Evolutionary conservation across 176 grass and related monocot species (phyloP), one percentile per base, ranked within the genome.

Genomic region (Avena eriantha): DNA sequence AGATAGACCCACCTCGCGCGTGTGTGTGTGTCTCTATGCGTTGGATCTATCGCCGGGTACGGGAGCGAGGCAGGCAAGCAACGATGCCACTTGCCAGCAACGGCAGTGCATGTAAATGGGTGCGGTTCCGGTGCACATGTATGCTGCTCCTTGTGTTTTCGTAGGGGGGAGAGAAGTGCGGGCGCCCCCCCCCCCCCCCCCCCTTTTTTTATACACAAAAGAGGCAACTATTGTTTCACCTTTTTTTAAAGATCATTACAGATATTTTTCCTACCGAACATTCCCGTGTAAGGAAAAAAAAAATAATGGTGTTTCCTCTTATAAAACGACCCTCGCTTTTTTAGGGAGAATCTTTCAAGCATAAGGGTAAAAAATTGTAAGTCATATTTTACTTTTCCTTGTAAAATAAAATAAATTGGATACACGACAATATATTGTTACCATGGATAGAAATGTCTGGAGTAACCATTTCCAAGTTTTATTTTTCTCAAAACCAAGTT

Each of bases 31-130:
- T 47, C 45, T 41, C 39, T 41, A 41, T 16, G 55, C 71, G 63
- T 5, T 74, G 83, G 70, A 90, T 86, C 83, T 41, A 68, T 61
- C 87, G 5, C 29, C 76, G 41, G 36, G 77, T 73, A 68, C 77
- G 83, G 72, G 64, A 59, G 57, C 72, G 23, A 50, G 33, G 22
- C 16, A 7, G 34, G 68, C n/a, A 60, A 81, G 77, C 64, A 15
- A 72, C 47, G 3, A 53, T 21, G 82, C 43, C 23, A 15, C 19
- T 65, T 80, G 78, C 41, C 21, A 5, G 35, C 54, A 17, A 21
- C 8, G 5, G 7, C 5, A 7, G 22, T 7, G 49, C 17, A 19
- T 31, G 14, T 23, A 39, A 41, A 57, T 75, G 24, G 77, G 69
- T 39, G 77, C 29, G 76, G 41, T 34, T 54, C 43, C 35, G 16